Percentiles rank a stretch among this genome's conserved stretches.
Conservation (phyloP, 148 eudicot genomes). For the Vaccinium macrocarpon region DNA sequence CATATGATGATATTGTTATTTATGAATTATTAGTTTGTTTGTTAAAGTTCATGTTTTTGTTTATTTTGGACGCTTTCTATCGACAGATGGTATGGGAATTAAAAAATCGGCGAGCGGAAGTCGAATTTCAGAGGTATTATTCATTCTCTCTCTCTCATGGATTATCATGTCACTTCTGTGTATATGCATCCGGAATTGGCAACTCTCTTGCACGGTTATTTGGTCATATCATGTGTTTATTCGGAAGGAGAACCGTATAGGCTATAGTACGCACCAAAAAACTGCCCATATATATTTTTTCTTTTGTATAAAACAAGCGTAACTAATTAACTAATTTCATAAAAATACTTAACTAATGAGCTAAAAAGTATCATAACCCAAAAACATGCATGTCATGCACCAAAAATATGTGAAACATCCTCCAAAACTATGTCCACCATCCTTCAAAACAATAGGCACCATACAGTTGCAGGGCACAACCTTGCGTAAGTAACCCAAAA, state of each 20-base stretch:
- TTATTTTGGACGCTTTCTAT: not conserved
- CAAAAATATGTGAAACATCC: not conserved
- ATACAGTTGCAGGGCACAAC: not conserved
- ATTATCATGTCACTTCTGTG: not conserved
- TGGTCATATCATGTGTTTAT: slow-evolving; percentile 2
- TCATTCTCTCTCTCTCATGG: not conserved
- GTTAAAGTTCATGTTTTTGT: not conserved
- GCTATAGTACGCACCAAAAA: too few species aligned
- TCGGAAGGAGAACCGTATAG: not conserved
- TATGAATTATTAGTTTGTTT: not conserved
- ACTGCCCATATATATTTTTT: too few species aligned
- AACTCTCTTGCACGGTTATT: not conserved
- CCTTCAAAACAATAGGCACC: not conserved
- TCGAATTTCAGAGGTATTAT: slow-evolving; percentile 45
- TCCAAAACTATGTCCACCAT: not conserved
- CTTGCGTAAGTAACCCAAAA: not conserved
- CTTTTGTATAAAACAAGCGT: too few species aligned
- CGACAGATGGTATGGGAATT: slow-evolving; percentile 40
- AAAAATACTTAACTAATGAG: not conserved
- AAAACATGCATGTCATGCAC: not conserved
- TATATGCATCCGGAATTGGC: not conserved
- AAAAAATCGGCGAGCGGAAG: slow-evolving; percentile 47
- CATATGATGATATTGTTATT: not conserved
- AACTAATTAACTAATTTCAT: too few species aligned
- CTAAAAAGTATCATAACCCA: not conserved